phyloP scores from a whole-genome alignment of 441 rosid genomes.

The Gossypium schwendimanii region DNA sequence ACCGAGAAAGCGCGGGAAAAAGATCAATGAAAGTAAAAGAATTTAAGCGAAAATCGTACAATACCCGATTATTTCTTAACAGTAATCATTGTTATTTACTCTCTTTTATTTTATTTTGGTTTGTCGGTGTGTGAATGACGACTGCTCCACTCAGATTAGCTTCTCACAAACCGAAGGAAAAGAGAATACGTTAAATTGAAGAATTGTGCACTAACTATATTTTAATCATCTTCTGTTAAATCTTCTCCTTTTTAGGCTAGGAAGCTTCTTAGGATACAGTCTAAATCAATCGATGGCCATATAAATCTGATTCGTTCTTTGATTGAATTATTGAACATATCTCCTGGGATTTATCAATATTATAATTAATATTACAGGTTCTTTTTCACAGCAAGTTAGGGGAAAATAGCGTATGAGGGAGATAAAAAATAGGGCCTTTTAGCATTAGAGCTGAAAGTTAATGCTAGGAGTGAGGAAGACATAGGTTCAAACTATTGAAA shows the following conservation, averaged over 20 bases:
- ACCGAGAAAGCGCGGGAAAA: slow-evolving; percentile 8
- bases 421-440: not conserved
- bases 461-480: not conserved
- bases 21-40: not conserved
- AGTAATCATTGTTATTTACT: not conserved
- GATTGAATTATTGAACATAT: not conserved
- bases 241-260: not conserved
- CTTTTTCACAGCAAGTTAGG: not conserved
- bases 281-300: not conserved
- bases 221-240: not conserved
- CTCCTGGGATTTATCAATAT: not conserved
- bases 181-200: not conserved
- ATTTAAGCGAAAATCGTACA: not conserved
- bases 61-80: not conserved
- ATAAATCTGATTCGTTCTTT: not conserved
- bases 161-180: slow-evolving; percentile 5
- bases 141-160: not conserved
- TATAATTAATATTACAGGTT: not conserved
- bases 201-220: not conserved
- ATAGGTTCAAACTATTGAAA: not conserved
- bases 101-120: not conserved
- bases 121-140: not conserved
- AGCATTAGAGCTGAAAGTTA: not conserved
- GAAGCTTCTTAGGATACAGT: not conserved
- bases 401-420: not conserved